Evolutionary conservation across 257 asterid genomes (phyloP).

Genomic region (Nicotiana benthamiana): DNA sequence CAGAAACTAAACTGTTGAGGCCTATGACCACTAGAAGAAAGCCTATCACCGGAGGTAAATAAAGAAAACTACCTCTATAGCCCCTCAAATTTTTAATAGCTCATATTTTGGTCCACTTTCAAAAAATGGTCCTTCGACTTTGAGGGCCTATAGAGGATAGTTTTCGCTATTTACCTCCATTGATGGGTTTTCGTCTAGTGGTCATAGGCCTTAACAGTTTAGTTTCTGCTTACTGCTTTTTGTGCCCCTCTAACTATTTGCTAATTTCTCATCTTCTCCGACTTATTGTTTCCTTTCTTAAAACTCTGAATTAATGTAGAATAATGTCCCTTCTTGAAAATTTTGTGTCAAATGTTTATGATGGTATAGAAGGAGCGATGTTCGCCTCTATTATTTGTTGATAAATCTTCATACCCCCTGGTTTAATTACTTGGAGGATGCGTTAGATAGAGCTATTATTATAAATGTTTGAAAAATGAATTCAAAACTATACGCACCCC

Average conservation of each 20-base stretch:
- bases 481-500: not conserved
- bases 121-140: no score
- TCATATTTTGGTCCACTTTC: no score
- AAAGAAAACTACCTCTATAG: no score
- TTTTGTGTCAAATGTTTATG: not conserved
- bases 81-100: no score
- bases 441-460: not conserved
- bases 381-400: not conserved
- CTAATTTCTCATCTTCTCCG: not conserved
- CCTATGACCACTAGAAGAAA: constrained; percentile 84
- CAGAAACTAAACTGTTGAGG: constrained; percentile 73
- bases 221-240: constrained; percentile 17
- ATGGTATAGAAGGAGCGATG: no score
- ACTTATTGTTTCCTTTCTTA: not conserved
- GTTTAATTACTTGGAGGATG: not conserved
- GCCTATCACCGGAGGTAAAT: constrained; percentile 73
- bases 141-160: no score
- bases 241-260: not conserved
- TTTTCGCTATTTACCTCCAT: constrained; percentile 36
- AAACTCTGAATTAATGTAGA: not conserved
- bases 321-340: not conserved
- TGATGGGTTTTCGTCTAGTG: constrained; percentile 85
- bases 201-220: constrained; percentile 93
- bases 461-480: not conserved
- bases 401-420: not conserved